Percentiles rank a stretch among this genome's conserved stretches.
These are phyloP conservation scores for Lachnellula willkommii DNA, from an alignment of 2,329 filamentous ascomycete genomes.

Conservation along the genomic window DNA sequence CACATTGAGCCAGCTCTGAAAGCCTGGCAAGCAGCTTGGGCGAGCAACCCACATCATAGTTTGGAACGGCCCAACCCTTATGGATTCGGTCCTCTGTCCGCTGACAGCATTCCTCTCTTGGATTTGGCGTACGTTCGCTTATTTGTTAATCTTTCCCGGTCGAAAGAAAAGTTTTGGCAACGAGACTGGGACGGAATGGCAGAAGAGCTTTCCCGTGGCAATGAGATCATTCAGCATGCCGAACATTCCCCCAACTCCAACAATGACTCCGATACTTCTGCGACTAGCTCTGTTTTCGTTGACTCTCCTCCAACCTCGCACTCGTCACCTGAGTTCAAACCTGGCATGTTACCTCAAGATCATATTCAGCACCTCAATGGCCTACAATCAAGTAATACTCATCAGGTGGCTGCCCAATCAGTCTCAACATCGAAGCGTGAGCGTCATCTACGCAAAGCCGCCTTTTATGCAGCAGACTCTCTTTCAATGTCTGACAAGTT, in stretches of 20 bases:
- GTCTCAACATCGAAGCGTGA: slow-evolving; percentile 66
- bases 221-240: slow-evolving; percentile 68
- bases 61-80: slow-evolving; percentile 80
- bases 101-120: slow-evolving; percentile 83
- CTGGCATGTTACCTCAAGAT: slow-evolving; percentile 15
- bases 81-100: slow-evolving; percentile 74
- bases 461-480: slow-evolving; percentile 89
- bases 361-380: slow-evolving; percentile 28
- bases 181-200: slow-evolving; percentile 90
- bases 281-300: slow-evolving; percentile 40
- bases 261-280: slow-evolving; percentile 42
- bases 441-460: slow-evolving; percentile 85
- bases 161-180: slow-evolving; percentile 92
- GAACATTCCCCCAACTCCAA: slow-evolving; percentile 53
- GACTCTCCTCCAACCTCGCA: slow-evolving; percentile 50
- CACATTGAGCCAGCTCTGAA: slow-evolving; percentile 91
- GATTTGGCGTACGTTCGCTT: slow-evolving; percentile 89
- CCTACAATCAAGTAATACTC: slow-evolving; percentile 15
- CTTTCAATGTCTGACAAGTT: slow-evolving; percentile 82
- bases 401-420: slow-evolving; percentile 26
- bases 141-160: slow-evolving; percentile 86
- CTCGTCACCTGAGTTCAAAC: slow-evolving; percentile 38
- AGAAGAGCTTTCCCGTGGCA: slow-evolving; percentile 73
- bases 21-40: slow-evolving; percentile 92
- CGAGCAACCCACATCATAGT: slow-evolving; percentile 77